These are phyloP conservation scores for Chimonanthus praecox DNA, from an alignment of 164 flowering plant genomes.

Conservation along the genomic window DNA sequence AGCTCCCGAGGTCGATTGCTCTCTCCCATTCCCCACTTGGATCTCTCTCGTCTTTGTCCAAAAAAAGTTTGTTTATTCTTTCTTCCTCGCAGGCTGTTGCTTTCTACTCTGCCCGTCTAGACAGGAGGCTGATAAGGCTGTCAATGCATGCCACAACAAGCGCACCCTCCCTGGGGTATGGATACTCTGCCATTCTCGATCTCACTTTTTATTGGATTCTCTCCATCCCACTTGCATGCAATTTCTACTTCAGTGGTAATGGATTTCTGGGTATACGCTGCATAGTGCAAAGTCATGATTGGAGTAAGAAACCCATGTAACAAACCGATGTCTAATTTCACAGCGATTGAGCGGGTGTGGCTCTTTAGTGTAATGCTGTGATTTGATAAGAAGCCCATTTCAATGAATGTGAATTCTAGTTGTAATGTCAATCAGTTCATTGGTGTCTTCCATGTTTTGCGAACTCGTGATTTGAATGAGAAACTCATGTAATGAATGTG, in stretches of 20 bases:
- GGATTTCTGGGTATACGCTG: too few species aligned
- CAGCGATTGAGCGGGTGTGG: too few species aligned
- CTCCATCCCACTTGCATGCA: background rate
- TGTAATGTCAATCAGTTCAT: too few species aligned
- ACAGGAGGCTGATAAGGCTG: conserved; percentile 91
- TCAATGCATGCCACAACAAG: conserved; percentile 88
- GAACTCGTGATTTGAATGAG: too few species aligned
- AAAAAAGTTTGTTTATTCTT: background rate
- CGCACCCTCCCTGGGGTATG: conserved; percentile 86
- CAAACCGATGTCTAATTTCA: too few species aligned
- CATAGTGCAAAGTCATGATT: too few species aligned
- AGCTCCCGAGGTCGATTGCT: conserved; percentile 64
- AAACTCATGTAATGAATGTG: too few species aligned
- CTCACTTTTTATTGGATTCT: background rate
- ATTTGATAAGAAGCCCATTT: too few species aligned
- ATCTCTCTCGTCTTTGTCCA: background rate
- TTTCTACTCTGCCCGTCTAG: conserved; percentile 90
- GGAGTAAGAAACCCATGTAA: too few species aligned
- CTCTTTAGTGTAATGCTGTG: too few species aligned
- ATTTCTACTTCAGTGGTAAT: background rate
- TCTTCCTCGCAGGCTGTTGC: conserved; percentile 65
- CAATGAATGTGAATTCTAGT: too few species aligned
- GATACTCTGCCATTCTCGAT: background rate
- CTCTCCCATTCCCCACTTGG: background rate
- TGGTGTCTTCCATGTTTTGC: too few species aligned